Evolutionary conservation across 208 protist genomes (phyloP).

Genomic region (Acanthamoeba royreba): DNA sequence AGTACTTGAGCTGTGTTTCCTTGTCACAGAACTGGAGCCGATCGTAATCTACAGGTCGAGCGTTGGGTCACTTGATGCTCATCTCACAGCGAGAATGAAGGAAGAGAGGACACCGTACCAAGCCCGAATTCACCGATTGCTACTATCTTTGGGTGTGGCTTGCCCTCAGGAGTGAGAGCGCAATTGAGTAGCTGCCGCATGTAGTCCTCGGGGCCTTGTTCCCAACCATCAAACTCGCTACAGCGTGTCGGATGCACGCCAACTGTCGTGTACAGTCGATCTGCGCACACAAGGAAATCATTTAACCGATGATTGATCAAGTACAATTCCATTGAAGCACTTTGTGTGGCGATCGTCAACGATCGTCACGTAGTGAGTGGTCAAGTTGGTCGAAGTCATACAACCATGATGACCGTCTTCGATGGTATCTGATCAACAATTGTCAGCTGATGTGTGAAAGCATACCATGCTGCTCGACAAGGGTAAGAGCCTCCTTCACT

Average conservation of each 20-base stretch:
- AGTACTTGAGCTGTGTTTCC: conserved; percentile 84
- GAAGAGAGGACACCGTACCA: background rate
- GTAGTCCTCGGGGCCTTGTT: conserved; percentile 27
- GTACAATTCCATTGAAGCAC: too few species aligned
- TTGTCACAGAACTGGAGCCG: conserved; percentile 88
- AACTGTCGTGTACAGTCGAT: conserved; percentile 75
- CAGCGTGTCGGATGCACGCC: conserved; percentile 89
- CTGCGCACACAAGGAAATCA: conserved; percentile 34
- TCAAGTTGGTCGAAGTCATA: too few species aligned
- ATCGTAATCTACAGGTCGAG: conserved; percentile 89
- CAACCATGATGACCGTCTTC: too few species aligned
- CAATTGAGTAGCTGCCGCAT: background rate
- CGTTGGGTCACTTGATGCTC: too few species aligned
- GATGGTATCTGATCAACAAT: too few species aligned
- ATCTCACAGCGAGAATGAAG: background rate
- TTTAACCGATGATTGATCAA: background rate
- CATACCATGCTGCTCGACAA: conserved; percentile 65
- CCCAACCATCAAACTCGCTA: conserved; percentile 73
- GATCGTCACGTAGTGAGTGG: too few species aligned
- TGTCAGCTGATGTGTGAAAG: background rate
- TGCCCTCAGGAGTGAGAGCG: background rate
- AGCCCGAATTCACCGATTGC: conserved; percentile 65
- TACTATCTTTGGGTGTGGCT: conserved; percentile 35
- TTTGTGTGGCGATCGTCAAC: too few species aligned
- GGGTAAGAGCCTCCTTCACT: conserved; percentile 73